These are phyloP conservation scores for Tylopilus sp. DNA, from an alignment of 768 basidiomycete genomes.

Conservation along the genomic window DNA sequence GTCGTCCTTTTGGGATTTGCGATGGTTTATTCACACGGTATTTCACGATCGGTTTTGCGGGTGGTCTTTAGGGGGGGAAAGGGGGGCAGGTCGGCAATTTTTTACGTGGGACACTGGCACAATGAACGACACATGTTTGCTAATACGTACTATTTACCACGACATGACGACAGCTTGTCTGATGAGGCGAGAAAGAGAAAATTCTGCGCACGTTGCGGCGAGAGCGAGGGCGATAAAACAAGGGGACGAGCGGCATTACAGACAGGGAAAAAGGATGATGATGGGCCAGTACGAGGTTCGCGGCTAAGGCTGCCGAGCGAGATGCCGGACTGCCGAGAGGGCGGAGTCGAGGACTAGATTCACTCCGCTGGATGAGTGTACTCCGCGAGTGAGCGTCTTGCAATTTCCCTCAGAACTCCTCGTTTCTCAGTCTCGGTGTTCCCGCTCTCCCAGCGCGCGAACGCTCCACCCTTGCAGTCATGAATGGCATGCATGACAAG, in stretches of 20 bases:
- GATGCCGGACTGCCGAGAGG: constrained; percentile 21
- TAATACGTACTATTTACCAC: constrained; percentile 17
- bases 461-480: constrained; percentile 27
- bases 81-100: neutral
- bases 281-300: constrained; percentile 22
- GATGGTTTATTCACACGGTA: constrained; percentile 9
- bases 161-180: neutral
- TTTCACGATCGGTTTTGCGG: constrained; percentile 9
- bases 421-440: constrained; percentile 18
- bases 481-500: constrained; percentile 45
- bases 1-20: constrained; percentile 16
- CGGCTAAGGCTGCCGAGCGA: constrained; percentile 22
- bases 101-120: constrained; percentile 17
- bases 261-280: neutral
- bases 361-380: constrained; percentile 28
- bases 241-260: neutral
- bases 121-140: constrained; percentile 14
- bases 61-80: neutral
- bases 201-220: neutral
- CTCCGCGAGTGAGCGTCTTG: constrained; percentile 34
- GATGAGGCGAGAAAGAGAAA: neutral
- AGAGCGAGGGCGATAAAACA: neutral
- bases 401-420: constrained; percentile 25
- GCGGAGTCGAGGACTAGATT: constrained; percentile 27
- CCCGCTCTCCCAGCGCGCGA: constrained; percentile 3